Evolutionary conservation across 2,329 filamentous ascomycete species (phyloP), one percentile per base, ranked within the genome.

Genomic region (Graphilbum ipis-grandicollis): DNA sequence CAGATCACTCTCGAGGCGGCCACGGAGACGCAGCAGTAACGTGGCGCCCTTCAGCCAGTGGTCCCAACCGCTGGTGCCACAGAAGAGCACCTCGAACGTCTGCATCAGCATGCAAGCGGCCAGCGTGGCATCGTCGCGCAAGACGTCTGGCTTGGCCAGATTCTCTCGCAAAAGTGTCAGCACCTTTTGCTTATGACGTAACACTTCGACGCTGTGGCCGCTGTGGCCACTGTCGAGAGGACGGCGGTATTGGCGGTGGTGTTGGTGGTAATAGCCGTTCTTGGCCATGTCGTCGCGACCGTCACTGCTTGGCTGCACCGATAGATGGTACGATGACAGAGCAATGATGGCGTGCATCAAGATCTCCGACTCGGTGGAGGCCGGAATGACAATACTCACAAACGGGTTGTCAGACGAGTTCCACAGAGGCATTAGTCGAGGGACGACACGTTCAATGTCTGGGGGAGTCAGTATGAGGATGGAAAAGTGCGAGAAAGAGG

Each of bases 61-160:
- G n/a, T 33, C 31, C 31, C 31, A 33, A 5, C 31, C 31, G 14
- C 31, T 33, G 7, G 31, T 33, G 19, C 31, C 31, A 8, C 31
- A 33, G n/a, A n/a, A 33, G 5, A 33, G 13, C 9, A 33, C 31
- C 31, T 33, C 31, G 10, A 33, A 33, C 6, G 31, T 33, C 19
- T 33, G 31, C 31, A 33, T 33, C 13, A 33, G 31, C 31, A 33
- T 33, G 13, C 31, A 33, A 19, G 31, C 31, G 5, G 31, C 31
- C 5, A 33, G 19, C 5, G 31, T 33, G 9, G 31, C 31, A 3
- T 33, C 31, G n/a, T 33, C 31, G 9, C 19, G 19, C 19, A 33
- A 19, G 14, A 33, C 19, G 6, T n/a, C 12, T 13, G 31, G 19
- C 19, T 33, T 22, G 13, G 19, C 19, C 19, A 33, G 14, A 13